Conservation (phyloP, 2,329 filamentous ascomycete genomes). For the Talaromyces sp. region DNA sequence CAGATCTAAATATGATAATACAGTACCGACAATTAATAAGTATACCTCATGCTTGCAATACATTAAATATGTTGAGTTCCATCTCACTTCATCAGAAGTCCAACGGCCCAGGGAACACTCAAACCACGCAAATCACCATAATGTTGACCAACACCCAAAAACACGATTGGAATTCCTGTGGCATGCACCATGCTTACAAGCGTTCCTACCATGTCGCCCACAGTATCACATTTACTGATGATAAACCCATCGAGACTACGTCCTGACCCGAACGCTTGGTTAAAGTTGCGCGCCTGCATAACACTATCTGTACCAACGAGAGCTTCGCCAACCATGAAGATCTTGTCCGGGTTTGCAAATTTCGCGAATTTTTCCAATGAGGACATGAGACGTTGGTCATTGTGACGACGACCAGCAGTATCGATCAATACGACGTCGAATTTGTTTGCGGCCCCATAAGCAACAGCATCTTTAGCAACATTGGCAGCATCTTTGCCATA, state of each 20-base stretch:
- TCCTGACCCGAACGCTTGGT: conserved; percentile 78
- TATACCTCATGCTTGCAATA: background rate
- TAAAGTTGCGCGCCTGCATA: conserved; percentile 94
- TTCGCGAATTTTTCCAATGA: conserved; percentile 96
- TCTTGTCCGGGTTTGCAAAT: conserved; percentile 94
- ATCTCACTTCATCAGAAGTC: conserved; percentile 54
- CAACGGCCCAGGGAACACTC: conserved; percentile 63
- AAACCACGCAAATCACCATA: conserved; percentile 63
- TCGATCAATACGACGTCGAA: conserved; percentile 97
- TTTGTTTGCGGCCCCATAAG: conserved; percentile 66
- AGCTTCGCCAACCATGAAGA: conserved; percentile 93
- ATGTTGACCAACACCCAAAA: conserved; percentile 72
- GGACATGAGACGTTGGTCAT: conserved; percentile 93
- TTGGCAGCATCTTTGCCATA: conserved; percentile 97
- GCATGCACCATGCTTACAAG: conserved; percentile 96
- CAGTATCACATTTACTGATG: conserved; percentile 97
- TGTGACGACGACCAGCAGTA: conserved; percentile 90
- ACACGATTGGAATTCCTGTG: conserved; percentile 92
- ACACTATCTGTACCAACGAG: conserved; percentile 94
- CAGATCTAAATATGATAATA: background rate
- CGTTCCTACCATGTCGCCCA: conserved; percentile 97
- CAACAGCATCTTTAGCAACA: conserved; percentile 91
- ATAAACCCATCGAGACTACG: conserved; percentile 91
- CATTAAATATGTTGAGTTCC: background rate
- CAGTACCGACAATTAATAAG: background rate